Evolutionary conservation across 345 rosid genomes (phyloP).

Genomic region (Populus pruinosa): DNA sequence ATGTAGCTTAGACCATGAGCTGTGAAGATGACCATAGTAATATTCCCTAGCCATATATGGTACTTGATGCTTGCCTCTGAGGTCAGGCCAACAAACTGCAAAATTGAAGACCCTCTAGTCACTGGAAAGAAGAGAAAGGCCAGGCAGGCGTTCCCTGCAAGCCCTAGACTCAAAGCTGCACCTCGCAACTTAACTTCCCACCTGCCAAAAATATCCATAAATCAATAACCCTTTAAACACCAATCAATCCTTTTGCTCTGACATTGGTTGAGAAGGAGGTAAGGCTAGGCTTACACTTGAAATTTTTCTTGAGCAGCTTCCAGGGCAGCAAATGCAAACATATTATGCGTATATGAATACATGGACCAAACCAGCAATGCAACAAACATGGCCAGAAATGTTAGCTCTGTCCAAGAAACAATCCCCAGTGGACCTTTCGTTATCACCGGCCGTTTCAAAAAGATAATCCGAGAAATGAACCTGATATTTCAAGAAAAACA

Average conservation of each 20-base stretch:
- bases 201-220: neutral
- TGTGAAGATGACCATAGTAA: slow-evolving; percentile 18
- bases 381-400: slow-evolving; percentile 16
- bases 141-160: slow-evolving; percentile 19
- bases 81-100: slow-evolving; percentile 24
- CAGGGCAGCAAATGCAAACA: slow-evolving; percentile 7
- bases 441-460: slow-evolving; percentile 11
- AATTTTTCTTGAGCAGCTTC: slow-evolving; percentile 6
- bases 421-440: slow-evolving; percentile 23
- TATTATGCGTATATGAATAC: slow-evolving; percentile 15
- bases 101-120: slow-evolving; percentile 22
- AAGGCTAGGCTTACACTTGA: slow-evolving; percentile 10
- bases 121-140: slow-evolving; percentile 30
- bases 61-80: slow-evolving; percentile 31
- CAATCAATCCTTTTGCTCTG: neutral
- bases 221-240: neutral
- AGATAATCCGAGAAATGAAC: neutral
- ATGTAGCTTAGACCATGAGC: slow-evolving; percentile 24
- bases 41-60: slow-evolving; percentile 30
- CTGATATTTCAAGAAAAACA: neutral
- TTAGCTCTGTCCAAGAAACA: slow-evolving; percentile 15
- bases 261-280: no score
- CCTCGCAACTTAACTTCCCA: slow-evolving; percentile 18
- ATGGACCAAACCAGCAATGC: slow-evolving; percentile 20
- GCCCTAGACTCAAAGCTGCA: slow-evolving; percentile 17